These are phyloP conservation scores for Acanthochlamys bracteata DNA, from an alignment of 106 monocot genomes.

Conservation along the genomic window DNA sequence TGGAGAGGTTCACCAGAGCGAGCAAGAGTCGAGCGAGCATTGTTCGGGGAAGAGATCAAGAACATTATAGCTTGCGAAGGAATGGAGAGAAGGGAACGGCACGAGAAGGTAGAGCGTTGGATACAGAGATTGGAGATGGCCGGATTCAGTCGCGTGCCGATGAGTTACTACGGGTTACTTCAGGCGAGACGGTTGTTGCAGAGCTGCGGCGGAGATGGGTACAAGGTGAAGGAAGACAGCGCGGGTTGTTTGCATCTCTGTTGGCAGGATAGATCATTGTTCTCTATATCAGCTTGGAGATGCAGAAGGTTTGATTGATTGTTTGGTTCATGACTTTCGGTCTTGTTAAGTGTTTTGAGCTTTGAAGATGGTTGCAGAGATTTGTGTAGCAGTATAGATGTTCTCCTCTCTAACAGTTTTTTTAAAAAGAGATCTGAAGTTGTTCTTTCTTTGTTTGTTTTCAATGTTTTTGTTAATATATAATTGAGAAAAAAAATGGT, in stretches of 20 bases:
- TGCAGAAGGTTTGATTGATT: conserved; percentile 37
- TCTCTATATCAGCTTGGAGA: conserved; percentile 64
- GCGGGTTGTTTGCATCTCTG: conserved; percentile 46
- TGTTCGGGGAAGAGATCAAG: conserved; percentile 69
- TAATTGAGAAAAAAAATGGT: not conserved
- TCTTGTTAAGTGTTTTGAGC: not conserved
- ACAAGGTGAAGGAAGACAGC: conserved; percentile 39
- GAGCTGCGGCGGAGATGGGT: conserved; percentile 37
- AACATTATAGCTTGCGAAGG: conserved; percentile 65
- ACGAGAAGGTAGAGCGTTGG: conserved; percentile 68
- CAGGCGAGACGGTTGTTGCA: conserved; percentile 54
- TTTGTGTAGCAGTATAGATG: no score
- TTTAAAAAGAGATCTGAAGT: no score
- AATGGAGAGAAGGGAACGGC: conserved; percentile 55
- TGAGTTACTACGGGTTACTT: conserved; percentile 36
- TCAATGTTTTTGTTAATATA: not conserved
- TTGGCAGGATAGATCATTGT: conserved; percentile 59
- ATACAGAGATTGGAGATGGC: conserved; percentile 26
- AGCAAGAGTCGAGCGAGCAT: conserved; percentile 40
- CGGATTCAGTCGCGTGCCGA: conserved; percentile 38
- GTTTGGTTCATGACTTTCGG: not conserved
- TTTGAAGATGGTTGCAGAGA: no score
- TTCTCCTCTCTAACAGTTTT: no score
- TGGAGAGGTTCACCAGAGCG: conserved; percentile 29
- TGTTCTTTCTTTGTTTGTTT: not conserved